Base-by-base conservation (phyloP, 768 basidiomycete species). In the Mycena olivaceomarginata region DNA sequence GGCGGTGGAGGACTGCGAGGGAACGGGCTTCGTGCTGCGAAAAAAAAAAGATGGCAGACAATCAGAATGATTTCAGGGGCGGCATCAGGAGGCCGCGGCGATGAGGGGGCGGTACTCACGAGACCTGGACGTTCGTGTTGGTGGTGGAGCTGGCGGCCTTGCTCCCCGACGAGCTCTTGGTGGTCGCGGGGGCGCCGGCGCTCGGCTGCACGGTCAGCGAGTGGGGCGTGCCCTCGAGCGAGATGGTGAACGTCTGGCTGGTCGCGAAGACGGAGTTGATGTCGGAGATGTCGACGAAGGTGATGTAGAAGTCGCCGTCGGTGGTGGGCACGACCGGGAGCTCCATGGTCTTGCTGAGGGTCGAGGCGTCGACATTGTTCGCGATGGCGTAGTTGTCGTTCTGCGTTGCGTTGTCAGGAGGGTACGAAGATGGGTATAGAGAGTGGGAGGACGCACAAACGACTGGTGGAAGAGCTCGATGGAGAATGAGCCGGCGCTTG, bases 281-380 rank as follows among this genome's bases (percentile, higher is more conserved):
- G 65, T 79, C 31, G 46, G 18, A 16, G 53, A 79, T 79, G 25
- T 59, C 69, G 68, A 79, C 72, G 31, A 79, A 64, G 13, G 62
- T 18, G 31, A 79, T 74, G 11, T 48, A 67, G 62, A 71, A 79
- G 46, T 70, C 75, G 41, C 59, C 57, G 1, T 75, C 77, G 77
- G 20, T 57, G 16, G 53, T 37, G 16, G 69, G 53, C 8, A 79
- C 59, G 12, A 46, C 56, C n/a, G 68, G 68, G 20, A 79, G 56
- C 10, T 48, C 43, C 56, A 69, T 20, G 31, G 59, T 67, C 9
- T 56, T 57, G 72, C 48, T 74, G 48, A 67, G 41, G 15, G 2
- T 13, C 5, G 78, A 79, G 8, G 78, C 37, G 25, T 71, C 62
- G 13, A 79, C 75, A 43, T 76, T 79, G 39, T 56, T 79, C 39